Evolutionary conservation across 768 basidiomycete species (phyloP).

Genomic region (Suillus subaureus): DNA sequence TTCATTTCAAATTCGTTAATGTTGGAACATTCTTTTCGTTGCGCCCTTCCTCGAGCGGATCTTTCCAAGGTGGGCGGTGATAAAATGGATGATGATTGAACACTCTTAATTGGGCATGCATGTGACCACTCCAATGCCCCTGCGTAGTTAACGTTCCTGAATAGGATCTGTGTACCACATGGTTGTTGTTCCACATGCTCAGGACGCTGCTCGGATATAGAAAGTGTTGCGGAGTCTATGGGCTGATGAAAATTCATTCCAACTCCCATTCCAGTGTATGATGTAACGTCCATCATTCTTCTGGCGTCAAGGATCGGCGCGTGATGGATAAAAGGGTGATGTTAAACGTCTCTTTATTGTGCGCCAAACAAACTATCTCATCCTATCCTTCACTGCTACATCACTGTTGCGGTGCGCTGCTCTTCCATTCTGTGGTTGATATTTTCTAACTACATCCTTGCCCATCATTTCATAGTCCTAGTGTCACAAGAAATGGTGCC

Average conservation of each 20-base stretch:
- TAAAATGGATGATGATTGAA: conserved; percentile 22
- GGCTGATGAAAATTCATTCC: not conserved
- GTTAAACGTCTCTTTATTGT: not conserved
- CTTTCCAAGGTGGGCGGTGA: conserved; percentile 29
- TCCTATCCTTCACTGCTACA: not conserved
- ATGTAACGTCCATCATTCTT: not conserved
- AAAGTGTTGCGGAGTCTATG: conserved; percentile 27
- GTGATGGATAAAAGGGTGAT: not conserved
- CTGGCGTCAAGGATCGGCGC: not conserved
- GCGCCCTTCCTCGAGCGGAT: conserved; percentile 32
- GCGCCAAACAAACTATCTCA: not conserved
- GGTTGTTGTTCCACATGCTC: conserved; percentile 38
- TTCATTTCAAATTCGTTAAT: not conserved
- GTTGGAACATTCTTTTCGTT: conserved; percentile 11
- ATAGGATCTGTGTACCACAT: conserved; percentile 18
- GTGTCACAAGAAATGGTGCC: not conserved
- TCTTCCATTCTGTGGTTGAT: not conserved
- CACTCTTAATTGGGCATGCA: conserved; percentile 15
- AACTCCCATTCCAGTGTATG: not conserved
- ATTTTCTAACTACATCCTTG: not conserved
- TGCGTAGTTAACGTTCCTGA: not conserved
- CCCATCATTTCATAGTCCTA: not conserved
- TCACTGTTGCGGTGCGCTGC: not conserved
- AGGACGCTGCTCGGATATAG: conserved; percentile 20
- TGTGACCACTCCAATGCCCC: not conserved